Conservation (phyloP, 2,329 filamentous ascomycete genomes). For the Arthrobotrys megalospora region DNA sequence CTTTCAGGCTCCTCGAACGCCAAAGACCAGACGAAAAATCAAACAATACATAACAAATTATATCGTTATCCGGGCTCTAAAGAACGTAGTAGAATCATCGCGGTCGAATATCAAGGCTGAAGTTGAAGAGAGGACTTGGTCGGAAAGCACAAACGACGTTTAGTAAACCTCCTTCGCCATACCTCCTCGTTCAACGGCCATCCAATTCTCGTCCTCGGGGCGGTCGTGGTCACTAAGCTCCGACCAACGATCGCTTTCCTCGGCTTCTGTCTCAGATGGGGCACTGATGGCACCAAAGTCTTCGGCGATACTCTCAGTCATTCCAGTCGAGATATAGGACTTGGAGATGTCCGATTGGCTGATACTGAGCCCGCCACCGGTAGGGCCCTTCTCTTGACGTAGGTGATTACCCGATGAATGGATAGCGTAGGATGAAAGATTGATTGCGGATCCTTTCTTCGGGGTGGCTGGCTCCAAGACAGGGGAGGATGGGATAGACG, state of each 20-base stretch:
- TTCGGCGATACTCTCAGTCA: conserved; percentile 47
- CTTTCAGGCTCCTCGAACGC: conserved; percentile 41
- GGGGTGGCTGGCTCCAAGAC: conserved; percentile 42
- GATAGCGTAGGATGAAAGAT: conserved; percentile 42
- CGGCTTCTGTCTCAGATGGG: conserved; percentile 49
- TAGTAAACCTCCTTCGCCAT: conserved; percentile 58
- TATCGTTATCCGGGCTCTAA: background rate
- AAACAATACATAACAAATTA: conserved; percentile 1
- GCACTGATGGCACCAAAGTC: conserved; percentile 55
- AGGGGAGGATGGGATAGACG: conserved; percentile 53
- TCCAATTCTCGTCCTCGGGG: conserved; percentile 50
- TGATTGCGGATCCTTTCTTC: conserved; percentile 50
- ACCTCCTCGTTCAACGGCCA: conserved; percentile 53
- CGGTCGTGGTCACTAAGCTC: conserved; percentile 52
- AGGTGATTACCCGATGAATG: conserved; percentile 12
- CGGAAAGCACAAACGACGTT: background rate
- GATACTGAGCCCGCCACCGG: conserved; percentile 23
- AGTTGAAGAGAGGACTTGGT: background rate
- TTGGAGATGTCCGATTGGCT: conserved; percentile 51
- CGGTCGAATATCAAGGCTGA: background rate
- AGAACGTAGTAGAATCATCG: background rate
- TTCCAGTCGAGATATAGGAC: conserved; percentile 50
- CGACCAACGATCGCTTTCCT: conserved; percentile 60
- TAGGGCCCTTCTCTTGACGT: conserved; percentile 21
- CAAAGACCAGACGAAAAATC: conserved; percentile 5